phyloP scores from a whole-genome alignment of 2,329 filamentous ascomycete species.

The Fusarium solani-melongenae region DNA sequence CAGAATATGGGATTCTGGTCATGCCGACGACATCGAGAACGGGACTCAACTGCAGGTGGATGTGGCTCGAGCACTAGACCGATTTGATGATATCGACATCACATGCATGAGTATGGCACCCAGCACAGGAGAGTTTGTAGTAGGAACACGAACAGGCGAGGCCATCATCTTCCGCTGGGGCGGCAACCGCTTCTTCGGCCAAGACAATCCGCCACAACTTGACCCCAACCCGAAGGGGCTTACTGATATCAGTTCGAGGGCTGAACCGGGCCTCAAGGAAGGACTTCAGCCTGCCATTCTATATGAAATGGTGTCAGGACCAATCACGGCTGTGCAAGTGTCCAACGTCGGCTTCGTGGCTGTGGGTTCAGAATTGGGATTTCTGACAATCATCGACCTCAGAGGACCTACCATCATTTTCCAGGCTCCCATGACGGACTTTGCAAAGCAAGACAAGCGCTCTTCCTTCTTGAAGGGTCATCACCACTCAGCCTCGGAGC shows the following conservation, averaged over 20 bases:
- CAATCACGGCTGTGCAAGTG: slow-evolving; percentile 81
- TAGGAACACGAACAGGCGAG: slow-evolving; percentile 86
- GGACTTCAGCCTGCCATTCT: slow-evolving; percentile 84
- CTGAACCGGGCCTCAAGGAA: slow-evolving; percentile 79
- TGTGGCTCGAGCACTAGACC: slow-evolving; percentile 81
- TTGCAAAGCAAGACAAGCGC: slow-evolving; percentile 81
- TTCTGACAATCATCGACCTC: slow-evolving; percentile 85
- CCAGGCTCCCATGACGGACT: slow-evolving; percentile 76
- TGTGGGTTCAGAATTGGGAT: slow-evolving; percentile 85
- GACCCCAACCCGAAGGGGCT: slow-evolving; percentile 75
- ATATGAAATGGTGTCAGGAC: slow-evolving; percentile 84
- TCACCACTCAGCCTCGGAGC: slow-evolving; percentile 49
- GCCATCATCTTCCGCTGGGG: slow-evolving; percentile 89
- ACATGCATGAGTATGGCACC: slow-evolving; percentile 83
- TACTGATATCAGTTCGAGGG: slow-evolving; percentile 77
- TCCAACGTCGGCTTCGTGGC: slow-evolving; percentile 96
- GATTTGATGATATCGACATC: slow-evolving; percentile 81
- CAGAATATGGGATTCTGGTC: slow-evolving; percentile 92
- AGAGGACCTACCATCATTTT: slow-evolving; percentile 88
- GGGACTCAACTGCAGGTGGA: slow-evolving; percentile 84
- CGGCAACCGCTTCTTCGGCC: slow-evolving; percentile 78
- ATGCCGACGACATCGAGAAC: slow-evolving; percentile 95
- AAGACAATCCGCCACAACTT: slow-evolving; percentile 62
- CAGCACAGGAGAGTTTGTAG: slow-evolving; percentile 85
- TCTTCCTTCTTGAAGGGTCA: slow-evolving; percentile 73